phyloP scores from a whole-genome alignment of 345 rosid genomes.

The Abelmoschus esculentus region DNA sequence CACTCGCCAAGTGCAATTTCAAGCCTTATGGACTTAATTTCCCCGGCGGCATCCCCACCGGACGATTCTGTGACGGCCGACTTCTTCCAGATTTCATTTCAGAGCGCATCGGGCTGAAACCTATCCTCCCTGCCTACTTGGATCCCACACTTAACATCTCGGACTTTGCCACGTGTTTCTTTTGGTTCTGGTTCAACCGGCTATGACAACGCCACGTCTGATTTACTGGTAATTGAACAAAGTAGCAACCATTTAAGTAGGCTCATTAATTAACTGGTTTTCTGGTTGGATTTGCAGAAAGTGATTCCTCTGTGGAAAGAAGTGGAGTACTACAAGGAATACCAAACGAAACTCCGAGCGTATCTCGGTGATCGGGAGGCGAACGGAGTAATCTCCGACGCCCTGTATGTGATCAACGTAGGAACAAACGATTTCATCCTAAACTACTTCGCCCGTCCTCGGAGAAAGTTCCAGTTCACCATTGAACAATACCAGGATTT shows the following conservation, averaged over 20 bases:
- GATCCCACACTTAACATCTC: constrained; percentile 42
- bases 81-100: constrained; percentile 46
- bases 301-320: constrained; percentile 61
- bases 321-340: constrained; percentile 46
- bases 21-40: constrained; percentile 59
- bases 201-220: constrained; percentile 49
- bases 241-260: not conserved
- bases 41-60: constrained; percentile 40
- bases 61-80: constrained; percentile 60
- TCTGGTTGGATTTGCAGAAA: constrained; percentile 19
- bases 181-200: constrained; percentile 60
- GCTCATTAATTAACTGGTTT: no score
- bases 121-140: constrained; percentile 50
- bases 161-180: constrained; percentile 53
- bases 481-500: constrained; percentile 38
- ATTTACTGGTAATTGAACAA: constrained; percentile 32
- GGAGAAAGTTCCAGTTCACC: constrained; percentile 36
- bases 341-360: constrained; percentile 31
- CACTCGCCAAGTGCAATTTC: constrained; percentile 46
- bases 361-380: constrained; percentile 34
- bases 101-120: constrained; percentile 47
- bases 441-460: constrained; percentile 45
- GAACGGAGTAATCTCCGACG: constrained; percentile 24
- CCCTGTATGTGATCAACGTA: constrained; percentile 43
- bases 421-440: constrained; percentile 65